Evolutionary conservation across 352 stramenopile genomes (phyloP), one percentile per base, ranked within the genome.

Genomic region (Phytophthora citrophthora): DNA sequence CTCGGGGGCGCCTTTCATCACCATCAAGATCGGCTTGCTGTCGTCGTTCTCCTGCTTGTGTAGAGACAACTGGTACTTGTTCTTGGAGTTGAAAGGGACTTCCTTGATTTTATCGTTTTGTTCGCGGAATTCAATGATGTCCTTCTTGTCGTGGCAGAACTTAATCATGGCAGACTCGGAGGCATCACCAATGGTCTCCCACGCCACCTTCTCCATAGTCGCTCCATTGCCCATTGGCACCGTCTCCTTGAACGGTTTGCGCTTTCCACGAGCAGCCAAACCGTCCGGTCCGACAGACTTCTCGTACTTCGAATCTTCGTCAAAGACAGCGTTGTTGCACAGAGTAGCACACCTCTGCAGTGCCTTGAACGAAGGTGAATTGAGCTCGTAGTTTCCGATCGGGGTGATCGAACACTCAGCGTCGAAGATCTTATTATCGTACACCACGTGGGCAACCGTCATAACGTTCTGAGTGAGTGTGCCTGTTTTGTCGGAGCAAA

Each of bases 1-100:
- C 56, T 99, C 97, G 2, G 97, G 97, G 1, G 96, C 97, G 54
- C 97, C 97, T 75, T 99, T 99, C 81, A 99, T 98, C 26, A 90
- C 80, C 65, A 94, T 74, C 26, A 94, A 57, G 2, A 89, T 53
- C 5, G 86, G 82, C 39, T 83, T 74, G 7, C 39, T 66, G 38
- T 89, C 75, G 41, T 94, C 77, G 29, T 92, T 94, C 4, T 93
- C 60, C 73, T 94, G 86, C 52, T 81, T 83, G 72, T 94, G 84
- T 20, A 94, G 72, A n/a, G 84, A 91, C 2, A 94, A 38, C 31
- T 94, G 86, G 48, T 88, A 94, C 60, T 94, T 94, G 77, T 94
- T 93, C 64, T 90, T 90, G 2, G 86, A 94, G 61, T 93, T 94
- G 73, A 94, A 93, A 26, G 83, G 86, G 18, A 93, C 74, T 50